A percentile compares a stretch with the other conserved stretches of the same genome.
phyloP scores from a whole-genome alignment of 768 basidiomycete genomes.

The Boletus edulis region DNA sequence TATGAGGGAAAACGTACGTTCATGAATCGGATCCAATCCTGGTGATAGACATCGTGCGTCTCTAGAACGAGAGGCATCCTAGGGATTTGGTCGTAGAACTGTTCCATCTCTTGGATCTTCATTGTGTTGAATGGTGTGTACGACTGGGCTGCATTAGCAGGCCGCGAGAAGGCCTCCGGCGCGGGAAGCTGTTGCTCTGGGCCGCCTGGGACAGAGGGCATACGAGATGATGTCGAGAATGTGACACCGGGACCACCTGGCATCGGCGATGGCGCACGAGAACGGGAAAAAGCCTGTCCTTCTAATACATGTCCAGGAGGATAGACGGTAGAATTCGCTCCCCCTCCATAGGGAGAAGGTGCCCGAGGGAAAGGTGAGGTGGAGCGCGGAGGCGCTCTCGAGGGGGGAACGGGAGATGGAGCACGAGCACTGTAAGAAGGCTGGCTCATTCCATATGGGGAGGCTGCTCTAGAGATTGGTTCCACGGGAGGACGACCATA shows the following conservation, averaged over 20 bases:
- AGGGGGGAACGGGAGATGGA: constrained; percentile 30
- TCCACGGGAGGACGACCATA: constrained; percentile 36
- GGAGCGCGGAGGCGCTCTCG: constrained; percentile 22
- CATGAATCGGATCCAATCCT: constrained; percentile 81
- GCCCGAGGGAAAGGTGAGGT: constrained; percentile 32
- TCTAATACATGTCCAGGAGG: constrained; percentile 57
- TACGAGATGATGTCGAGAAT: constrained; percentile 30
- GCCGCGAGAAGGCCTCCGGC: constrained; percentile 74
- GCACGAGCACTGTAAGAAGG: constrained; percentile 27
- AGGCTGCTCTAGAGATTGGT: constrained; percentile 40
- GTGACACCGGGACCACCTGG: constrained; percentile 37
- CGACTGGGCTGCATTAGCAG: constrained; percentile 61
- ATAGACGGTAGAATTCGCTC: constrained; percentile 37
- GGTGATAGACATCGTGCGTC: constrained; percentile 72
- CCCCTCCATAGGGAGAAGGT: constrained; percentile 20
- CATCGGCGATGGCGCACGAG: constrained; percentile 53
- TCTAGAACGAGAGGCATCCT: constrained; percentile 71
- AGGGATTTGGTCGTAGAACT: constrained; percentile 61
- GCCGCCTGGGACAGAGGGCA: constrained; percentile 18
- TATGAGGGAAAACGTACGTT: constrained; percentile 44
- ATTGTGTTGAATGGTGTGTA: constrained; percentile 69
- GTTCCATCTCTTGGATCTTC: constrained; percentile 78
- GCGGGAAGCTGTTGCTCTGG: constrained; percentile 46
- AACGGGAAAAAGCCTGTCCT: constrained; percentile 46
- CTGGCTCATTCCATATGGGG: constrained; percentile 28